Base-by-base conservation (phyloP, 345 rosid genomes). In the Euphorbia tirucalli region DNA sequence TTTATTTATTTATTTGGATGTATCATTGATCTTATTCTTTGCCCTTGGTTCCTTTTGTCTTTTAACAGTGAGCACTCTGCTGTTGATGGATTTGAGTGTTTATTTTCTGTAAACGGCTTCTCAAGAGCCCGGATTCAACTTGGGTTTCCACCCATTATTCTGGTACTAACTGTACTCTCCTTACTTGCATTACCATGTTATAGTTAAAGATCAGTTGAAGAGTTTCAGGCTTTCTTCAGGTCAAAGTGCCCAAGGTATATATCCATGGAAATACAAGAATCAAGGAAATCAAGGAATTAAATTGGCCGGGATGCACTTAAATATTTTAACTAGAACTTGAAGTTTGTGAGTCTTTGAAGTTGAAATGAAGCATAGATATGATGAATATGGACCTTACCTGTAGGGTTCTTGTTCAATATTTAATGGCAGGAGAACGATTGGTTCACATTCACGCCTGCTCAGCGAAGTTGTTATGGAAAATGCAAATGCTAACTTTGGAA, bases 291-390 rank as follows among this genome's bases (percentile, higher is more conserved):
- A 58, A 75, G 75, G 76, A 73, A 31, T 76, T 73, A 76, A 78
- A 71, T 19, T 89, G 93, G 96, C 82, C 87, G n/a, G 90, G 94
- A 73, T 92, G 96, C 65, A 79, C 87, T 66, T 84, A 79, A 82
- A 28, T 28, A 39, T 18, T 54, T 43, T 63, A 11, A 44, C 27
- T 25, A 18, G 28, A 46, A 25, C 30, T 44, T 46, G 21, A 7
- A 21, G 21, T 57, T 55, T 35, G 61, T 22, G 18, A 43, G 52
- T 52, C 19, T 68, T 2, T 32, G 46, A 50, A 55, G 71, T n/a
- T 14, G 18, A 54, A 54, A 19, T 63, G 49, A 44, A 28, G 57
- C 69, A 48, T 27, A 65, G 48, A 7, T 35, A 35, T 35, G 39
- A 35, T n/a, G n/a, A 35, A 8, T n/a, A 50, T 30, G 25, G 27